Evolutionary conservation across 768 basidiomycete genomes (phyloP), one percentile per base, ranked within the genome.

Genomic region (Agrocybe pediades): DNA sequence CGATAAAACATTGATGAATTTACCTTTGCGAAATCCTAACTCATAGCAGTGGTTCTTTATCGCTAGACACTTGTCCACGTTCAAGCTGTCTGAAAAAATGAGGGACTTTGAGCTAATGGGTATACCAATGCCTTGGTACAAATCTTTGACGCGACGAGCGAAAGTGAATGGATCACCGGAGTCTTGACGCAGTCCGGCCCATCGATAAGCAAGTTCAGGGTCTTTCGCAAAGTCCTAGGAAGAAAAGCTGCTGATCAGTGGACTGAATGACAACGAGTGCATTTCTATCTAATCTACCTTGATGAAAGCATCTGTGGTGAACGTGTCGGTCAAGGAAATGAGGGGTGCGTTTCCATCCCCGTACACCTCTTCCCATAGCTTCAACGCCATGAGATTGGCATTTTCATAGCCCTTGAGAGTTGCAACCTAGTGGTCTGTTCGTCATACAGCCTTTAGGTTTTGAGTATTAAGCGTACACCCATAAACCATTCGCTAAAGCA

Each of bases 311-410:
- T 81, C 71, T 1, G 90, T 92, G 6, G 95, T 90, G 70, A 97
- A 98, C 0, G 97, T 99, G 71, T 99, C 97, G 13, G 97, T 97
- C 27, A 98, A 74, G 17, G 95, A 93, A 53, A 92, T 82, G 49
- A 88, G 80, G 2, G 65, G 53, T 4, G 63, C 59, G 24, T 84
- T 71, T 26, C 73, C 59, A 65, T 82, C 68, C 4, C 74, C 71
- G 61, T 90, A 87, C 39, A 88, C 85, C 43, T 82, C 70, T 65
- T 98, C 91, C 97, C 97, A 99, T 46, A 92, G 79, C 40, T 87
- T 79, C 65, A 98, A 75, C 0, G 94, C 92, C 9, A 74, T 71
- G 0, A 76, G 71, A 65, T 97, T 93, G 17, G 86, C 86, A 33
- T 80, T 69, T 51, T 87, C 82, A 64, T 98, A 98, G 5, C 95